Evolutionary conservation across 805 yeast genomes (phyloP).

Genomic region (Candida multigemmis): DNA sequence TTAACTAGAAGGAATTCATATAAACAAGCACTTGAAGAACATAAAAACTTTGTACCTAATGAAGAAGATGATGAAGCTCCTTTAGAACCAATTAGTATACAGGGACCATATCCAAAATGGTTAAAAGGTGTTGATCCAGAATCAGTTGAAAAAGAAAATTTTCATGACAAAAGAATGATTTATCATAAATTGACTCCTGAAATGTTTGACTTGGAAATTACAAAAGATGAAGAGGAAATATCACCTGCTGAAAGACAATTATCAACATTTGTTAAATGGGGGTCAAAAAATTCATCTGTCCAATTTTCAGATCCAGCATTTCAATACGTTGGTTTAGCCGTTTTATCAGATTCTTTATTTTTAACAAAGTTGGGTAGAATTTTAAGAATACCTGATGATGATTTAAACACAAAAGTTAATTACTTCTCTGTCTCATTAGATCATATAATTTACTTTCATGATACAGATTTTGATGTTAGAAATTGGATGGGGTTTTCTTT

Average conservation of each 20-base stretch:
- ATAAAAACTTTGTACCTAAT: slow-evolving; percentile 12
- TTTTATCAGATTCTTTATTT: slow-evolving; percentile 49
- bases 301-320: slow-evolving; percentile 8
- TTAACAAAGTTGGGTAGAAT: slow-evolving; percentile 44
- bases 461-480: slow-evolving; percentile 36
- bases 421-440: slow-evolving; percentile 54
- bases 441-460: slow-evolving; percentile 60
- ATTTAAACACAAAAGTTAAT: slow-evolving; percentile 6
- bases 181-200: slow-evolving; percentile 22
- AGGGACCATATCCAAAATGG: slow-evolving; percentile 25
- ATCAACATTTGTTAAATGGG: slow-evolving; percentile 18
- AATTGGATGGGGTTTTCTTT: slow-evolving; percentile 47
- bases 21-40: slow-evolving; percentile 7
- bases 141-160: slow-evolving; percentile 7
- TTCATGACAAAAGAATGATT: no score
- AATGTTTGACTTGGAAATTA: slow-evolving; percentile 18
- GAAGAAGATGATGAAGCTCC: slow-evolving; percentile 13
- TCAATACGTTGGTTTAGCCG: slow-evolving; percentile 49
- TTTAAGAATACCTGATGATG: slow-evolving; percentile 28
- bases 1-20: slow-evolving; percentile 23
- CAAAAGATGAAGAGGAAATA: slow-evolving; percentile 13
- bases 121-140: slow-evolving; percentile 10
- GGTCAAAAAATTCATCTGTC: slow-evolving; percentile 10
- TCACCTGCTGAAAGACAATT: slow-evolving; percentile 15
- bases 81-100: slow-evolving; percentile 22